A percentile compares a stretch with the other conserved stretches of the same genome.
Evolutionary conservation across 495 filamentous ascomycete species (phyloP).

Genomic region (Terfezia boudieri): DNA sequence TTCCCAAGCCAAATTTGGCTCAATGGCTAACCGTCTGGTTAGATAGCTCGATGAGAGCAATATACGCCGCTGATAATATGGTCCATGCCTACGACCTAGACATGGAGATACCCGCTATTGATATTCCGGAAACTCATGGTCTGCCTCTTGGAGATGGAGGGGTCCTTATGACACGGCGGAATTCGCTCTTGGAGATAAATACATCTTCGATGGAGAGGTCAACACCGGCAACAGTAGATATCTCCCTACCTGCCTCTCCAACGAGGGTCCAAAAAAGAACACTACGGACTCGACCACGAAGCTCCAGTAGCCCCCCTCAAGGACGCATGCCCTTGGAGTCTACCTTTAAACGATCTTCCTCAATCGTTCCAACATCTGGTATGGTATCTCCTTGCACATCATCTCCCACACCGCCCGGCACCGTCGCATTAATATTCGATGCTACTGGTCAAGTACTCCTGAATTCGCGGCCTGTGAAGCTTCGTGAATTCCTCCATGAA

Average conservation of each 20-base stretch:
- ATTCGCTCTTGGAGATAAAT: background rate
- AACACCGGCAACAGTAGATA: background rate
- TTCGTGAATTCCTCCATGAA: constrained; percentile 43
- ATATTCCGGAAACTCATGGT: background rate
- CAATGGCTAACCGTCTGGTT: background rate
- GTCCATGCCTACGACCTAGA: constrained; percentile 75
- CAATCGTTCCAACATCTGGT: background rate
- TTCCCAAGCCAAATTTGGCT: background rate
- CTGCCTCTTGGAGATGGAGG: background rate
- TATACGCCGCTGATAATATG: constrained; percentile 67
- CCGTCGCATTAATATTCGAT: constrained; percentile 10
- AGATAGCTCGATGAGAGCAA: constrained; percentile 56
- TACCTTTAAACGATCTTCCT: background rate
- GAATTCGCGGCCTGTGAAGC: constrained; percentile 31
- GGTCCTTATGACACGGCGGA: background rate
- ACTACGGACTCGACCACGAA: background rate
- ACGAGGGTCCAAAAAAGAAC: background rate
- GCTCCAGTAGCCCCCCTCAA: background rate
- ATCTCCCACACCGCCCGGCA: background rate
- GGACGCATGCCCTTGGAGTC: background rate
- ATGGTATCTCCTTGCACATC: background rate
- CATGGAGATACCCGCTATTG: constrained; percentile 41
- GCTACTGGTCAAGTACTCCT: constrained; percentile 15
- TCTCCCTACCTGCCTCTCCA: background rate
- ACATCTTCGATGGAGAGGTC: background rate